Evolutionary conservation across 2,329 filamentous ascomycete genomes (phyloP).

Genomic region (Fonsecaea nubica): DNA sequence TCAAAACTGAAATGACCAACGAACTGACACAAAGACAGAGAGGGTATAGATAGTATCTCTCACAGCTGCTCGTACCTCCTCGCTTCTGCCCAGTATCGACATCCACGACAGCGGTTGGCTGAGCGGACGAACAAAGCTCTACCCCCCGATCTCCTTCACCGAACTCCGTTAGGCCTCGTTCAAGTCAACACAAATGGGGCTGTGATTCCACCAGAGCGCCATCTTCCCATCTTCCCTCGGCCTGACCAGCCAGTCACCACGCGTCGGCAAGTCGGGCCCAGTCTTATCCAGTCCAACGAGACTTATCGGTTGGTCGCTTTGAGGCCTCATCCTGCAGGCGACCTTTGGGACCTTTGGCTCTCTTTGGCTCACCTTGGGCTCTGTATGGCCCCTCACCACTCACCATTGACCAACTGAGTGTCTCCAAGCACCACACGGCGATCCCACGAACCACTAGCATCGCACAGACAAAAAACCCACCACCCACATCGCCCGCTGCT

Average conservation of each 20-base stretch:
- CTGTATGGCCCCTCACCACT: constrained; percentile 5
- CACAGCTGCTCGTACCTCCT: neutral
- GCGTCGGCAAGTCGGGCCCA: constrained; percentile 13
- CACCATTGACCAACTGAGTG: constrained; percentile 7
- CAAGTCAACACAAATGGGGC: constrained; percentile 11
- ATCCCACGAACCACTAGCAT: constrained; percentile 16
- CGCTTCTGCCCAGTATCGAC: neutral
- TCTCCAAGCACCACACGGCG: neutral
- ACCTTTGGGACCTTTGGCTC: constrained; percentile 19
- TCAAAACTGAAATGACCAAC: neutral
- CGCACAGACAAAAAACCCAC: constrained; percentile 12
- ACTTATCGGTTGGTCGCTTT: constrained; percentile 5
- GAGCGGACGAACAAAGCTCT: neutral
- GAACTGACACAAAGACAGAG: neutral
- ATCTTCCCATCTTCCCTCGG: neutral
- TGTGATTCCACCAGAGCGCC: neutral
- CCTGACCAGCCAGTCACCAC: constrained; percentile 17
- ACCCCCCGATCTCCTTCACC: constrained; percentile 8
- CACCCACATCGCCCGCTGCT: constrained; percentile 16
- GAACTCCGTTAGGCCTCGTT: constrained; percentile 18
- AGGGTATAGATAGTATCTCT: neutral
- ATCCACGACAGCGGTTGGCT: neutral
- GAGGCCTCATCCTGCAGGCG: constrained; percentile 23
- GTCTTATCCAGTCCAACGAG: neutral
- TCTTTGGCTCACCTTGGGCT: constrained; percentile 5